Evolutionary conservation across 176 grass and related monocot genomes (phyloP), one percentile per base, ranked within the genome.

Genomic region (Thalia dealbata): DNA sequence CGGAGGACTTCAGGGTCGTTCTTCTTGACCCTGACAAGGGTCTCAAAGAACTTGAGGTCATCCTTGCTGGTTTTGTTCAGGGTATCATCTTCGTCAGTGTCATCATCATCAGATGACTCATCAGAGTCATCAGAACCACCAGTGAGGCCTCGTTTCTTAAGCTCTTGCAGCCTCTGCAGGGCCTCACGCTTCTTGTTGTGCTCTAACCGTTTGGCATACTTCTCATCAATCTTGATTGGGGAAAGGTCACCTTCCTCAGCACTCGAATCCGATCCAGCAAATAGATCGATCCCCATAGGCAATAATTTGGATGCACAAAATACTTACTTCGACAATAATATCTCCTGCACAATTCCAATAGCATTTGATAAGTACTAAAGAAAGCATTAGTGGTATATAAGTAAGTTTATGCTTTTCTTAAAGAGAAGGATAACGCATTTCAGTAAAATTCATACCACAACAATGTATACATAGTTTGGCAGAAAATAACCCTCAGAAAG

Each of bases 101-200:
- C 81, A 3, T 70, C 66, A 25, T 64, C 77, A 3, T 83, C 82
- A 0, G 73, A 78, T 0, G 88, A 86, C 3, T 75, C 75, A 0
- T 81, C 77, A 0, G 73, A 70, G 14, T 7, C 69, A 10, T 62
- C 79, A 9, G 50, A 73, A 44, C 7, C 43, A 14, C 73, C 21
- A 6, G 73, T 71, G 11, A 76, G 50, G 32, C 90, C 90, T 30
- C 83, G 44, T 79, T 83, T 93, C 81, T 83, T 86, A 79, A 75
- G 79, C 71, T 93, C 85, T 72, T 93, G 81, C 1, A 76, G 81
- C 41, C 83, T 75, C 32, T 97, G 83, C 61, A 75, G 51, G 44
- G 76, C 90, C 81, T 93, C 87, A 24, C 95, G 87, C 67, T 73
- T 68, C 81, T 97, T 91, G 79, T 93, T 97, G 87, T 93, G 90